Evolutionary conservation across 2,329 filamentous ascomycete genomes (phyloP).

Genomic region (Trichoderma afroharzianum): DNA sequence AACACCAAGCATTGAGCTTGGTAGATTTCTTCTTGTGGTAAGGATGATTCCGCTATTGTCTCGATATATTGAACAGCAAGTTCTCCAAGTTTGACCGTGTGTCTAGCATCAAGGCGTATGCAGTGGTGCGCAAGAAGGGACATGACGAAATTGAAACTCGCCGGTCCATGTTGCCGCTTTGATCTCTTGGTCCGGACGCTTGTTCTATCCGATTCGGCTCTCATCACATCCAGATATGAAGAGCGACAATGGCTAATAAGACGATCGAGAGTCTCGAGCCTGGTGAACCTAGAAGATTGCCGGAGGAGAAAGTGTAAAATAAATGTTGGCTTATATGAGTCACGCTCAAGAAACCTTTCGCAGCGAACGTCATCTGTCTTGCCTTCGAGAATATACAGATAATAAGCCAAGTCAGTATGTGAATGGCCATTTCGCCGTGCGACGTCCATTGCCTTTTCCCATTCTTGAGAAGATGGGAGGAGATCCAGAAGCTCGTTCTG

Average conservation of each 20-base stretch:
- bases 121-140: slow-evolving; percentile 30
- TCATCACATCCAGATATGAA: slow-evolving; percentile 16
- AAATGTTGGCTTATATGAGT: slow-evolving; percentile 27
- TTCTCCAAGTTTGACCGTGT: slow-evolving; percentile 31
- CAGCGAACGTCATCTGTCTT: slow-evolving; percentile 32
- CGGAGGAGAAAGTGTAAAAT: slow-evolving; percentile 32
- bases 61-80: slow-evolving; percentile 28
- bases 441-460: slow-evolving; percentile 23
- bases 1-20: slow-evolving; percentile 31
- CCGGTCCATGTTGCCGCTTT: slow-evolving; percentile 18
- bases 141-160: slow-evolving; percentile 27
- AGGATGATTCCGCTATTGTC: slow-evolving; percentile 18
- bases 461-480: slow-evolving; percentile 26
- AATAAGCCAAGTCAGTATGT: slow-evolving; percentile 25
- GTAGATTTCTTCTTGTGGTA: slow-evolving; percentile 23
- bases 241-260: slow-evolving; percentile 28
- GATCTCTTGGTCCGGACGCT: background rate
- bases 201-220: background rate
- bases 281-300: slow-evolving; percentile 24
- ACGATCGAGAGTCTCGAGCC: slow-evolving; percentile 23
- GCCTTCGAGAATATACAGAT: slow-evolving; percentile 29
- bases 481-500: slow-evolving; percentile 23
- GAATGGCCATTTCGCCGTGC: slow-evolving; percentile 23
- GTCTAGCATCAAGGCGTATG: slow-evolving; percentile 32
- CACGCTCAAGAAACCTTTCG: slow-evolving; percentile 28